Percentiles rank a stretch among this genome's conserved stretches.
Conservation (phyloP, 1,139 yeast genomes). For the Suzukiozyma palmioleophila region DNA sequence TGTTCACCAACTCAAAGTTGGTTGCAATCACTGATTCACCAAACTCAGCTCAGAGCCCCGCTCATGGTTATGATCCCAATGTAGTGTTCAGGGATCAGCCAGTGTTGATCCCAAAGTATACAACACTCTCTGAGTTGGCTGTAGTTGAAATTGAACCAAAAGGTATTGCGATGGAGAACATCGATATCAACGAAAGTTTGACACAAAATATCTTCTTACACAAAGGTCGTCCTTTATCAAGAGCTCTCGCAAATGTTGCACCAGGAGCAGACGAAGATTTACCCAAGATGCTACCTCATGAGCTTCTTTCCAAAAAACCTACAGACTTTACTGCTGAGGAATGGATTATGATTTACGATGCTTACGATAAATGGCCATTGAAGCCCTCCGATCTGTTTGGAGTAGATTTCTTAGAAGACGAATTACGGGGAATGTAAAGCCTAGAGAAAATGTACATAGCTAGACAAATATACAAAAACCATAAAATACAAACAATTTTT, state of each 20-base stretch:
- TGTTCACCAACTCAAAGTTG: conserved; percentile 50
- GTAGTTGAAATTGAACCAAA: conserved; percentile 62
- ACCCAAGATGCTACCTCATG: conserved; percentile 23
- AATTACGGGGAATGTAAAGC: conserved; percentile 11
- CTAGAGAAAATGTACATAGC: neutral
- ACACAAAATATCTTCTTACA: conserved; percentile 33
- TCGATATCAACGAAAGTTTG: conserved; percentile 66
- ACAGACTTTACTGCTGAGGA: conserved; percentile 53
- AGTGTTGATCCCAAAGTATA: conserved; percentile 18
- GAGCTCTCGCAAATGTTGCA: conserved; percentile 56
- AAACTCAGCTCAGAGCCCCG: conserved; percentile 21
- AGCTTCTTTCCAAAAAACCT: conserved; percentile 42
- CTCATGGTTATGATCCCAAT: conserved; percentile 35
- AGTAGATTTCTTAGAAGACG: conserved; percentile 15
- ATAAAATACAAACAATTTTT: too few relatives aligned
- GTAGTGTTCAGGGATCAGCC: conserved; percentile 38
- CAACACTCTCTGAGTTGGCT: conserved; percentile 29
- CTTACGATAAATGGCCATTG: conserved; percentile 78
- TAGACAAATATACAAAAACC: too few relatives aligned
- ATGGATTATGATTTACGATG: conserved; percentile 43
- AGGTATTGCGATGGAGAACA: conserved; percentile 46
- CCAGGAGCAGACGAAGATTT: conserved; percentile 80
- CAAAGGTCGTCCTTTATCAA: conserved; percentile 22
- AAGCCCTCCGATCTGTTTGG: conserved; percentile 47
- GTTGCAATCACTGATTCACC: conserved; percentile 40